These are phyloP conservation scores for Malbranchea zuffiana DNA, from an alignment of 2,329 filamentous ascomycete species.

Conservation along the genomic window DNA sequence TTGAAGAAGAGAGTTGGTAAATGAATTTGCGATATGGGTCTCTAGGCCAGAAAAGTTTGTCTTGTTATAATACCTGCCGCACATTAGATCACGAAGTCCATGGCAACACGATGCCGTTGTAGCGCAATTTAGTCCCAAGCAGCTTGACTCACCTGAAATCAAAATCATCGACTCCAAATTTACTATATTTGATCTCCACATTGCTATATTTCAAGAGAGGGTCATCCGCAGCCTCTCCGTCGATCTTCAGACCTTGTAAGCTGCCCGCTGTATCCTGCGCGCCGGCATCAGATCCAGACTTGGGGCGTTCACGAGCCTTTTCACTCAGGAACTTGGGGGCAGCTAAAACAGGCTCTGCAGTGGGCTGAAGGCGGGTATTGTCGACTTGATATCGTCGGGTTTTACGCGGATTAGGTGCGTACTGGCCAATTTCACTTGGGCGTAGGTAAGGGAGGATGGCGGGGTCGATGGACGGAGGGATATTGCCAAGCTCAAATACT, in stretches of 20 bases:
- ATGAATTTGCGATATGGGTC: conserved; percentile 93
- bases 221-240: conserved; percentile 63
- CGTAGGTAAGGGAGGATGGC: conserved; percentile 59
- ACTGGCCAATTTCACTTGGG: conserved; percentile 60
- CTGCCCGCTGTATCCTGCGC: conserved; percentile 51
- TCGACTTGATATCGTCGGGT: conserved; percentile 72
- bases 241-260: conserved; percentile 57
- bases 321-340: conserved; percentile 92
- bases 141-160: conserved; percentile 97
- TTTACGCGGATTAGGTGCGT: conserved; percentile 64
- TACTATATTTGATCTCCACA: conserved; percentile 97
- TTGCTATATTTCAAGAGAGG: conserved; percentile 83
- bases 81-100: too few species aligned
- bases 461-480: conserved; percentile 62
- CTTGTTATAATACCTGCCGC: conserved; percentile 78
- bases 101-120: conserved; percentile 66
- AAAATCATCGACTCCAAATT: conserved; percentile 98
- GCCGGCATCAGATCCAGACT: conserved; percentile 29
- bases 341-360: conserved; percentile 50
- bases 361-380: conserved; percentile 56
- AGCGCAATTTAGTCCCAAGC: conserved; percentile 76
- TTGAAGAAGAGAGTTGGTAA: conserved; percentile 84
- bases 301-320: conserved; percentile 58
- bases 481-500: conserved; percentile 74
- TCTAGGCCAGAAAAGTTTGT: conserved; percentile 85